Conservation (phyloP, 352 stramenopile species). For the Pythium rishiriense region DNA sequence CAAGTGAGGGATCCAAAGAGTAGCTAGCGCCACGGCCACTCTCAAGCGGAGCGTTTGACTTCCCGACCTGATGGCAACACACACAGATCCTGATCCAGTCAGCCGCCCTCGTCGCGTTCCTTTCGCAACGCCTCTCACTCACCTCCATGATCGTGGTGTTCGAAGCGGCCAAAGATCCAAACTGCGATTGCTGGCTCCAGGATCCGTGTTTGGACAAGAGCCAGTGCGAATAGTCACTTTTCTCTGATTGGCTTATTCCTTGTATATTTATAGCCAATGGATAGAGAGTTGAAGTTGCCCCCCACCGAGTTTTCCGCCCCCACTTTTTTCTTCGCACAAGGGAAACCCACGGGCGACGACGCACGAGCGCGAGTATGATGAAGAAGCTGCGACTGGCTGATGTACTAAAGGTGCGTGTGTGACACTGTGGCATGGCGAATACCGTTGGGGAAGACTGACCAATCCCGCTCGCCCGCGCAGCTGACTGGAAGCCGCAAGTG, state of each 20-base stretch:
- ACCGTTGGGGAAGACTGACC: background rate
- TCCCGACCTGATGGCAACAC: background rate
- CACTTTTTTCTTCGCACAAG: constrained; percentile 7
- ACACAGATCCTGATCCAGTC: background rate
- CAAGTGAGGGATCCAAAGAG: background rate
- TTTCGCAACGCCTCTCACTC: background rate
- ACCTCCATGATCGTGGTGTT: constrained; percentile 2
- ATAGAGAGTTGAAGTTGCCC: constrained; percentile 25
- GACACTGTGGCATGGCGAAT: background rate
- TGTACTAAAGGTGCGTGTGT: constrained; percentile 16
- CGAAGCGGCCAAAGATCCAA: background rate
- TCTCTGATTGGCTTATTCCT: constrained; percentile 6
- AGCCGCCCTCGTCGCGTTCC: background rate
- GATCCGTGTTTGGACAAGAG: constrained; percentile 3
- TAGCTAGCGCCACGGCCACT: background rate
- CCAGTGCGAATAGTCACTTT: background rate
- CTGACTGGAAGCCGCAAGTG: constrained; percentile 8
- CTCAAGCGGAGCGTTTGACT: background rate
- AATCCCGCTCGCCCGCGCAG: no score
- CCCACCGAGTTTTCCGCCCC: background rate
- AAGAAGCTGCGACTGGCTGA: constrained; percentile 13
- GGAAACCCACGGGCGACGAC: constrained; percentile 1
- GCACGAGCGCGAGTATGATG: background rate
- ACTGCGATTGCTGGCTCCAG: background rate
- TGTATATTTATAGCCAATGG: constrained; percentile 16